A percentile compares a stretch with the other conserved stretches of the same genome.
Conservation (phyloP, 2,329 filamentous ascomycete genomes). For the Aaosphaeria pasadenensis region DNA sequence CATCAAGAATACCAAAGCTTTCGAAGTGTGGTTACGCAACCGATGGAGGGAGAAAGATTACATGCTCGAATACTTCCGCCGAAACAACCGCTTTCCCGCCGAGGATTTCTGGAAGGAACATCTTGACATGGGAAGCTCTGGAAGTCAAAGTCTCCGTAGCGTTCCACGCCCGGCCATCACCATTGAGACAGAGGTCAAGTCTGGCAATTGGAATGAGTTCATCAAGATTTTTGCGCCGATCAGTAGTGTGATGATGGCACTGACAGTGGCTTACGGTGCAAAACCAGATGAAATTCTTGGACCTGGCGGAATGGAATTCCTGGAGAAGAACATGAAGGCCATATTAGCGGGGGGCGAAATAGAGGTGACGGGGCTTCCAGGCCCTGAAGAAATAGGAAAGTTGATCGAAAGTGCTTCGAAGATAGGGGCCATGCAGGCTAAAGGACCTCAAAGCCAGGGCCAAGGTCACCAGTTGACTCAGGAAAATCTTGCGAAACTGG, state of each 20-base stretch:
- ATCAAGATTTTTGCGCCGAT: conserved; percentile 52
- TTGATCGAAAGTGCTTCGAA: conserved; percentile 34
- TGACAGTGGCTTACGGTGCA: conserved; percentile 44
- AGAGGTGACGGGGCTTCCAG: conserved; percentile 24
- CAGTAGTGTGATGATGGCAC: conserved; percentile 48
- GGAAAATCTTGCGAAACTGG: conserved; percentile 35
- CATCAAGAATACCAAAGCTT: conserved; percentile 67
- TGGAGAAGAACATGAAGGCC: conserved; percentile 33
- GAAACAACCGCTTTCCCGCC: conserved; percentile 75
- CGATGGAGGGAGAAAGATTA: conserved; percentile 92
- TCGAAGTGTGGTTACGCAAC: conserved; percentile 80
- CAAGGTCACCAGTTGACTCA: conserved; percentile 33
- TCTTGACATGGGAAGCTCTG: conserved; percentile 37
- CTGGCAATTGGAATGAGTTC: conserved; percentile 50
- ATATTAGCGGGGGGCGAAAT: conserved; percentile 29
- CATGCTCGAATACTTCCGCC: conserved; percentile 74
- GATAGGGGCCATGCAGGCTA: conserved; percentile 29
- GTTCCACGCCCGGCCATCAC: conserved; percentile 38
- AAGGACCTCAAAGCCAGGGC: conserved; percentile 19
- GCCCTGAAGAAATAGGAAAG: conserved; percentile 35
- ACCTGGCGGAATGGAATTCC: conserved; percentile 32
- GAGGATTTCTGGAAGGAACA: conserved; percentile 51
- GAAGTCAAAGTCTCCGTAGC: conserved; percentile 32
- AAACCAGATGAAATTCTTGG: conserved; percentile 33
- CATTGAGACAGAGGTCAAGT: conserved; percentile 50